Percentiles rank a stretch among this genome's conserved stretches.
These are phyloP conservation scores for Iris pallida DNA, from an alignment of 116 monocot species.

Conservation along the genomic window DNA sequence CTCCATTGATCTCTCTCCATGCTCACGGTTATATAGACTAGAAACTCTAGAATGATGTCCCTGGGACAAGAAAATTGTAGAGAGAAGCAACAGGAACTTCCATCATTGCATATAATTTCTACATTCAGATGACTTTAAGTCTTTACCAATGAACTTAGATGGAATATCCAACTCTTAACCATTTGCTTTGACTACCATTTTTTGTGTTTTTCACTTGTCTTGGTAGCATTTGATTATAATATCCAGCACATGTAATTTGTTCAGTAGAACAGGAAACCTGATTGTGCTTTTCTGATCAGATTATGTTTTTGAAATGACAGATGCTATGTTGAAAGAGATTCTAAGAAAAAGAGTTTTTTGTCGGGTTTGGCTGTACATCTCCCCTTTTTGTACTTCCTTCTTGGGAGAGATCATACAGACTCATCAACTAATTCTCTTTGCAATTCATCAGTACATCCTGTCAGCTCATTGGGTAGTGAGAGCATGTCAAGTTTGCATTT, in stretches of 20 bases:
- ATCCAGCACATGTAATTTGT: not conserved
- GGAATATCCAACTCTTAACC: no score
- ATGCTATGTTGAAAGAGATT: constrained; percentile 21
- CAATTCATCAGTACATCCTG: not conserved
- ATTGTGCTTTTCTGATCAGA: constrained; percentile 3
- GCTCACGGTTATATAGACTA: no score
- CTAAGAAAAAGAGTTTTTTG: constrained; percentile 45
- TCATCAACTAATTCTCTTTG: constrained; percentile 5
- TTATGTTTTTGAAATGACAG: constrained; percentile 27
- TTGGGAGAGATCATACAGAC: constrained; percentile 27
- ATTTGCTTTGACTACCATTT: no score
- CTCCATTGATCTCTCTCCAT: no score
- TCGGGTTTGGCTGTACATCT: constrained; percentile 49
- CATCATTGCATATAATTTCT: no score
- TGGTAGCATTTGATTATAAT: no score
- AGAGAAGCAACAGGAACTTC: no score
- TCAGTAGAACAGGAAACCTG: not conserved
- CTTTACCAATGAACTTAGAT: no score
- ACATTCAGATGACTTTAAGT: no score
- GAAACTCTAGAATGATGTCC: no score
- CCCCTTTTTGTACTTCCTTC: constrained; percentile 51
- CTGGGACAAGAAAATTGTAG: no score
- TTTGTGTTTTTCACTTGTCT: no score
- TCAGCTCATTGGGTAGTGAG: constrained; percentile 1
- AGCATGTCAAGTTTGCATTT: constrained; percentile 13